Percentiles rank a stretch among this genome's conserved stretches.
These are phyloP conservation scores for Leptoxyphium fumago DNA, from an alignment of 2,329 filamentous ascomycete species.

Conservation along the genomic window DNA sequence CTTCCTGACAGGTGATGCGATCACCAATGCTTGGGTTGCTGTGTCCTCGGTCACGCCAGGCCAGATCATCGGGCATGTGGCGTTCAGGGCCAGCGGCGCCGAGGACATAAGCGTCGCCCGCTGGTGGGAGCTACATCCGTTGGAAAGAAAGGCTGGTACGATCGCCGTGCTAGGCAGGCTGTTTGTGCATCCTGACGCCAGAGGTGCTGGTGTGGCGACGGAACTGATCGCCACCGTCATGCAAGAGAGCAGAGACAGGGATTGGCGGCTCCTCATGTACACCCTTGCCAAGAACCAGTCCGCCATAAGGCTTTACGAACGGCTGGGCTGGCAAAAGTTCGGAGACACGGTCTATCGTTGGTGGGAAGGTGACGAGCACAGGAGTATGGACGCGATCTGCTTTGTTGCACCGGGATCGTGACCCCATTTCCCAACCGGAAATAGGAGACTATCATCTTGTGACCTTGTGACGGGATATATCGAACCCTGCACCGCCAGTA, in stretches of 20 bases:
- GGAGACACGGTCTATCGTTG: constrained; percentile 4
- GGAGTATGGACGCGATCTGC: constrained; percentile 8
- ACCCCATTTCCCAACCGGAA: no score
- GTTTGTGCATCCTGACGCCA: constrained; percentile 11
- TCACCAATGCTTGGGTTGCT: constrained; percentile 12
- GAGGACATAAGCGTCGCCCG: constrained; percentile 9
- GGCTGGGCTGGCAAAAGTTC: constrained; percentile 11
- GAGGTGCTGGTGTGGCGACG: constrained; percentile 8
- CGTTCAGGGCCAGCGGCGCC: constrained; percentile 5
- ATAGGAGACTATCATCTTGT: no score
- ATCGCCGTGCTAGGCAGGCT: constrained; percentile 14
- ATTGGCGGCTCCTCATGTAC: constrained; percentile 9
- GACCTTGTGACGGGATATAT: no score
- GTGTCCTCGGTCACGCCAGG: constrained; percentile 1
- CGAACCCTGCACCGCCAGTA: no score
- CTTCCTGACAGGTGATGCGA: constrained; percentile 2
- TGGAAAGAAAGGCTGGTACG: neutral
- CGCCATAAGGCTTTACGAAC: constrained; percentile 12
- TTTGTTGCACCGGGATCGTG: constrained; percentile 1
- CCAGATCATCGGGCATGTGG: constrained; percentile 10
- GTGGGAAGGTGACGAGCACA: constrained; percentile 3
- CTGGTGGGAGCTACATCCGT: constrained; percentile 5
- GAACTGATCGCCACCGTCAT: constrained; percentile 8
- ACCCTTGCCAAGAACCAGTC: constrained; percentile 11
- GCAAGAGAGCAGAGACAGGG: constrained; percentile 3